Evolutionary conservation across 2,329 filamentous ascomycete genomes (phyloP), one percentile per base, ranked within the genome.

Genomic region (Pseudofabraea citricarpa): DNA sequence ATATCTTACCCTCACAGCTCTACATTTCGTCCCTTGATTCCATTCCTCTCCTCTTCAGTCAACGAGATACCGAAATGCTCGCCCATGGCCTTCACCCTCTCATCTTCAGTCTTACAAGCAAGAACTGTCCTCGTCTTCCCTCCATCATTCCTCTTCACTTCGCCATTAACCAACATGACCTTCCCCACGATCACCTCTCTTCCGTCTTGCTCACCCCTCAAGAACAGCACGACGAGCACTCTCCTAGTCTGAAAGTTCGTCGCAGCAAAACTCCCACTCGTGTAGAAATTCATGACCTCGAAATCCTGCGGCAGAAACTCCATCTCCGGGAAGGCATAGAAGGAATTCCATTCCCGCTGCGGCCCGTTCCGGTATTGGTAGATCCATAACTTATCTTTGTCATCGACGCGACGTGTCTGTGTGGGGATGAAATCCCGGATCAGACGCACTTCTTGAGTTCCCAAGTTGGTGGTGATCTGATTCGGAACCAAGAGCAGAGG

Each of bases 261-360:
- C 68, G 73, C 41, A 71, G 66, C 44, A 75, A 71, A 16, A 83
- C 63, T 66, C 35, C 68, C 69, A 49, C 74, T 78, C 1, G 75
- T 77, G 36, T 58, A 74, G 52, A 68, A 76, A 59, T 77, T 85
- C 67, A 83, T 70, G 6, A 82, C 65, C 26, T 70, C 71, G 54
- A 80, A 86, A 60, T 87, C 83, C 35, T 66, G 61, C 4, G 71
- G 72, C 24, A 78, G 58, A 59, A 84, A 86, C 60, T 86, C 82
- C 13, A 73, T 66, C 47, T 85, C 78, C 2, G 74, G 73, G 59
- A 89, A 90, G 48, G 73, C 77, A 59, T 87, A 87, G 37, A 71
- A 74, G 2, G 75, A 66, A 18, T 72, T 66, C 78, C 83, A 90
- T 2, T 68, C 66, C 36, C 62, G 65, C 1, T 71, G 63, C 0